phyloP scores from a whole-genome alignment of 805 yeast genomes.

The Hanseniaspora thailandica region DNA sequence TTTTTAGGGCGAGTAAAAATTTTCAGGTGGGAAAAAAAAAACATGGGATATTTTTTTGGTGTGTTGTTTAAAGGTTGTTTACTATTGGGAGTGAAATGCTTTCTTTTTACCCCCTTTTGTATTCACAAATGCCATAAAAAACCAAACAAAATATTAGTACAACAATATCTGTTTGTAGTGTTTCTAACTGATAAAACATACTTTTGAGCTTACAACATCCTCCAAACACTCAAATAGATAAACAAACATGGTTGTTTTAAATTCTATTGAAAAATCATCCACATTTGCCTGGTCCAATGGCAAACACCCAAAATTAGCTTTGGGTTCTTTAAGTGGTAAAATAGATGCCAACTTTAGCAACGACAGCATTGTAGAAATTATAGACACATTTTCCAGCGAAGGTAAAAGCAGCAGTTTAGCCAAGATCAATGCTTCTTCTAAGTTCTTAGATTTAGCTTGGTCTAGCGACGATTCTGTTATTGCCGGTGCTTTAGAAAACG shows the following conservation, averaged over 20 bases:
- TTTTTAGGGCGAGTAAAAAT: neutral
- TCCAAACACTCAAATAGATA: too few relatives aligned
- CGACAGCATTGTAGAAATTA: conserved; percentile 62
- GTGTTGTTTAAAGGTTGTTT: neutral
- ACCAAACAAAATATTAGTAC: too few relatives aligned
- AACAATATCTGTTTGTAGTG: too few relatives aligned
- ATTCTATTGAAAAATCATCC: conserved; percentile 74
- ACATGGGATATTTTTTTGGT: neutral
- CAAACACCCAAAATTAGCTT: conserved; percentile 59
- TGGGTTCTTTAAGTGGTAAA: conserved; percentile 95
- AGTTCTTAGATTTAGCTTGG: conserved; percentile 80
- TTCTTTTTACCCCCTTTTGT: too few relatives aligned
- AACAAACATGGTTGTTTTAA: conserved; percentile 57
- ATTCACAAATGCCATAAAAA: too few relatives aligned
- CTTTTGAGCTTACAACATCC: too few relatives aligned
- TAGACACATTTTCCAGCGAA: conserved; percentile 42
- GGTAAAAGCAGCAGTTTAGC: conserved; percentile 30
- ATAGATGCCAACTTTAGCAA: conserved; percentile 80
- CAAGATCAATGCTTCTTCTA: conserved; percentile 34
- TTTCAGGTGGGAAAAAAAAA: neutral
- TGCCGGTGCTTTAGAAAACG: conserved; percentile 85
- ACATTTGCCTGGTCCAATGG: conserved; percentile 94
- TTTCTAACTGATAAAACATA: too few relatives aligned
- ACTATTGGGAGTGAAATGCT: neutral
- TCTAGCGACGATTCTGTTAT: conserved; percentile 47